A percentile compares a stretch with the other conserved stretches of the same genome.
phyloP scores from a whole-genome alignment of 305 asterid species.

The Fraxinus nigra region DNA sequence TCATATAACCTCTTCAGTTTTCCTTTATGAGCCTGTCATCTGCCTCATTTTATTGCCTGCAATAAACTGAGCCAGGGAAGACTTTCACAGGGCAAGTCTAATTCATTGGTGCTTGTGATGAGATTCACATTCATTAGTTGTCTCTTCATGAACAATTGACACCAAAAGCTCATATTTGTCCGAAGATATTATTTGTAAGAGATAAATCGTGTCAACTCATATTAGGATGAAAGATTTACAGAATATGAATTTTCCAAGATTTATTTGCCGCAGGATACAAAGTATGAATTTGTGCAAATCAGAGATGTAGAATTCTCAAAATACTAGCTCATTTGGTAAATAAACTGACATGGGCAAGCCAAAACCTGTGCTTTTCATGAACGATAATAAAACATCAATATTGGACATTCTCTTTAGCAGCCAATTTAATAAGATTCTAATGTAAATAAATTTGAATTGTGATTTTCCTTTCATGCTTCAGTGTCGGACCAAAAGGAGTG shows the following conservation, averaged over 20 bases:
- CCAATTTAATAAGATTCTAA: constrained; percentile 6
- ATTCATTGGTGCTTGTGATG: background rate
- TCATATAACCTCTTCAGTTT: background rate
- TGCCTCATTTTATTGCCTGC: background rate
- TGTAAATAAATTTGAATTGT: constrained; percentile 23
- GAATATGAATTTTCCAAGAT: background rate
- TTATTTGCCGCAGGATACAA: background rate
- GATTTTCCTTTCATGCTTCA: constrained; percentile 36
- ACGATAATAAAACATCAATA: background rate
- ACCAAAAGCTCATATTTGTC: background rate
- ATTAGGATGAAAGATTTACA: background rate
- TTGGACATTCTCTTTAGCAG: constrained; percentile 12
- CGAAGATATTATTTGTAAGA: background rate
- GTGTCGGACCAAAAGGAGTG: constrained; percentile 74
- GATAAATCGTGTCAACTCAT: background rate
- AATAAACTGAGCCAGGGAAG: background rate
- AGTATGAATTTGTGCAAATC: background rate
- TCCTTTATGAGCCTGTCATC: background rate
- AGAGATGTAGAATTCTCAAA: background rate
- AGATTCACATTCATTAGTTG: background rate
- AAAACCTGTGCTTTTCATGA: background rate
- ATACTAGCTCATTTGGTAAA: constrained; percentile 16
- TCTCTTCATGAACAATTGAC: background rate
- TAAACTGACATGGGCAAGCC: background rate
- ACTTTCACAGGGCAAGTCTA: background rate